phyloP scores from a whole-genome alignment of 2,329 filamentous ascomycete species.

The Penicillium sp. region DNA sequence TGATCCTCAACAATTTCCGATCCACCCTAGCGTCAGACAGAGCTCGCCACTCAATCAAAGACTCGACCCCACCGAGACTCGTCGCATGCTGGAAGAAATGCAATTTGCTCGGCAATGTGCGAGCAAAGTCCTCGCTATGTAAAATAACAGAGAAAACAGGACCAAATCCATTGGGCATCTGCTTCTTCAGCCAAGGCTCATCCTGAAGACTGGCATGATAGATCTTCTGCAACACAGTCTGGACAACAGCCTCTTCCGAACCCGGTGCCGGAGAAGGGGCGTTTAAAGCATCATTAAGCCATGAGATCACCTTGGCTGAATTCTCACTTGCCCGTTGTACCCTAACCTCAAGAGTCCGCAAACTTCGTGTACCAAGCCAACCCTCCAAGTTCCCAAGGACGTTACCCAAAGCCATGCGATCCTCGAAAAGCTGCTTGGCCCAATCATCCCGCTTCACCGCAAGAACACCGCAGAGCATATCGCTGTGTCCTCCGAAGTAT shows the following conservation, averaged over 20 bases:
- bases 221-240: constrained; percentile 64
- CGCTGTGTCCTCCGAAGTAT: constrained; percentile 92
- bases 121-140: constrained; percentile 65
- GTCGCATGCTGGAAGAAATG: constrained; percentile 91
- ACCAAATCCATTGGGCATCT: constrained; percentile 91
- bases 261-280: constrained; percentile 44
- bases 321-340: constrained; percentile 76
- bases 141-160: constrained; percentile 82
- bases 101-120: constrained; percentile 75
- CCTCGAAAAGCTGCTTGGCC: constrained; percentile 64
- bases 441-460: constrained; percentile 64
- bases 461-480: constrained; percentile 86
- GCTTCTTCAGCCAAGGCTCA: constrained; percentile 74
- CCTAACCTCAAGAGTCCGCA: constrained; percentile 82
- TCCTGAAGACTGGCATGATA: constrained; percentile 82
- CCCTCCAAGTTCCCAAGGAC: constrained; percentile 88
- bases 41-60: constrained; percentile 91
- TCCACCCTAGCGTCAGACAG: constrained; percentile 81
- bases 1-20: constrained; percentile 74
- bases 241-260: constrained; percentile 53
- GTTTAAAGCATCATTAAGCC: constrained; percentile 64
- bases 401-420: constrained; percentile 76
- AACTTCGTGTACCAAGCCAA: constrained; percentile 84
- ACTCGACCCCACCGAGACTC: constrained; percentile 91
- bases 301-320: constrained; percentile 71